Evolutionary conservation across 2,329 filamentous ascomycete genomes (phyloP).

Genomic region (Plenodomus tracheiphilus): DNA sequence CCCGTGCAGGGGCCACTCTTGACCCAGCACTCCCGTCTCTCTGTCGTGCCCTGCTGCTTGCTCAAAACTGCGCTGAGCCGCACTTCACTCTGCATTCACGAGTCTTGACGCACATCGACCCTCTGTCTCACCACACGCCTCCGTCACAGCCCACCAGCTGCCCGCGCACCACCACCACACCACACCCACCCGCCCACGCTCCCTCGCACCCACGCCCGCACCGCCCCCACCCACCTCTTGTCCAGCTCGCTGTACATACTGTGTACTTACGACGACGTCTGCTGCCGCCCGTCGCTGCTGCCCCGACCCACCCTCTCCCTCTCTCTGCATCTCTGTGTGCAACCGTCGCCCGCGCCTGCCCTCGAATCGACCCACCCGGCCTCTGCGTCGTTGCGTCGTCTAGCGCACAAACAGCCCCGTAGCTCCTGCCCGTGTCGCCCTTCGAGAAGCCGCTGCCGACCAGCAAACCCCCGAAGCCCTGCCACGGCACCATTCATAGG

Average conservation of each 20-base stretch:
- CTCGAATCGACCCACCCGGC: background rate
- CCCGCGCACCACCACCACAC: conserved; percentile 6
- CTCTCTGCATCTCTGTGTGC: conserved; percentile 3
- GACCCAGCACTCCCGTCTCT: too few species aligned
- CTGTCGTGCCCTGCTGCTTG: conserved; percentile 15
- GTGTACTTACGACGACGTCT: too few species aligned
- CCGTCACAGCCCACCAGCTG: conserved; percentile 12
- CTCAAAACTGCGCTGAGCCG: conserved; percentile 46
- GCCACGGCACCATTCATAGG: conserved; percentile 8
- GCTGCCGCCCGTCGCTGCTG: conserved; percentile 2
- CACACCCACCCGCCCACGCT: background rate
- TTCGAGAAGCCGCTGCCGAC: conserved; percentile 37
- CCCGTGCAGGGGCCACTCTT: conserved; percentile 16
- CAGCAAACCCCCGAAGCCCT: conserved; percentile 19
- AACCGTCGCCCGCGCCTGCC: background rate
- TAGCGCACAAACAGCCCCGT: conserved; percentile 8
- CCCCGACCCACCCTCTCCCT: conserved; percentile 5
- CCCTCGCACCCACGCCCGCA: background rate
- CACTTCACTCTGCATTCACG: conserved; percentile 25
- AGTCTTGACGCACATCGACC: conserved; percentile 20
- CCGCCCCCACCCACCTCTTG: too few species aligned
- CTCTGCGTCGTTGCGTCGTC: conserved; percentile 4
- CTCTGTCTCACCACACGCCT: conserved; percentile 25
- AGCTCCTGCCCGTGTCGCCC: conserved; percentile 21
- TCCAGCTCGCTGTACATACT: too few species aligned